Evolutionary conservation across 257 asterid genomes (phyloP).

Genomic region (Penstemon newberryi): DNA sequence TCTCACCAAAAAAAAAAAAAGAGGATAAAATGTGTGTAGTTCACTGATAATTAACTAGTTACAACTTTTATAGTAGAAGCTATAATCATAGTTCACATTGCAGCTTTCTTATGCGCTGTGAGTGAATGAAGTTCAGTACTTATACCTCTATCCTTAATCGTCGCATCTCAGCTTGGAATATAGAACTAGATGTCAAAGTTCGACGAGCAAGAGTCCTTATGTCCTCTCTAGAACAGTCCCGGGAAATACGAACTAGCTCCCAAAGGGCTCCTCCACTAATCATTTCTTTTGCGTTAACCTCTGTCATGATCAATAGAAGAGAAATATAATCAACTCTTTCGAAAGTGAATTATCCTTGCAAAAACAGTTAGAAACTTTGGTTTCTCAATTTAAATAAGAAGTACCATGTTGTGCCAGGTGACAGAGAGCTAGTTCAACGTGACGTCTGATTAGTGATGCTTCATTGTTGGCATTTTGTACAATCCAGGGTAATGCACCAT

Average conservation of each 20-base stretch:
- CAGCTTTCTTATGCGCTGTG: constrained; percentile 6
- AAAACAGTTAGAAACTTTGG: not conserved
- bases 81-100: not conserved
- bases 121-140: constrained; percentile 22
- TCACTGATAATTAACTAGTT: constrained; percentile 16
- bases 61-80: constrained; percentile 24
- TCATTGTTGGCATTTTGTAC: constrained; percentile 96
- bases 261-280: constrained; percentile 95
- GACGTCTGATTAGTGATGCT: constrained; percentile 92
- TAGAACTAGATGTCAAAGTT: constrained; percentile 82
- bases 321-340: constrained; percentile 12
- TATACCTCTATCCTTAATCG: constrained; percentile 86
- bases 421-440: constrained; percentile 96
- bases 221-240: constrained; percentile 97
- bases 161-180: constrained; percentile 74
- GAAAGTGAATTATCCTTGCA: constrained; percentile 14
- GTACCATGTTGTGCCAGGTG: constrained; percentile 99
- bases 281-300: constrained; percentile 85
- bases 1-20: constrained; percentile 30
- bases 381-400: not conserved
- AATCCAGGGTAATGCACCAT: constrained; percentile 93
- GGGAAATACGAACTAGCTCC: constrained; percentile 97
- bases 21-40: constrained; percentile 7
- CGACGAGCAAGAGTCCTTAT: constrained; percentile 89
- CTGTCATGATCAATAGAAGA: constrained; percentile 39